Evolutionary conservation across 1,284 basidiomycete genomes (phyloP).

Genomic region (Waitea zeae): DNA sequence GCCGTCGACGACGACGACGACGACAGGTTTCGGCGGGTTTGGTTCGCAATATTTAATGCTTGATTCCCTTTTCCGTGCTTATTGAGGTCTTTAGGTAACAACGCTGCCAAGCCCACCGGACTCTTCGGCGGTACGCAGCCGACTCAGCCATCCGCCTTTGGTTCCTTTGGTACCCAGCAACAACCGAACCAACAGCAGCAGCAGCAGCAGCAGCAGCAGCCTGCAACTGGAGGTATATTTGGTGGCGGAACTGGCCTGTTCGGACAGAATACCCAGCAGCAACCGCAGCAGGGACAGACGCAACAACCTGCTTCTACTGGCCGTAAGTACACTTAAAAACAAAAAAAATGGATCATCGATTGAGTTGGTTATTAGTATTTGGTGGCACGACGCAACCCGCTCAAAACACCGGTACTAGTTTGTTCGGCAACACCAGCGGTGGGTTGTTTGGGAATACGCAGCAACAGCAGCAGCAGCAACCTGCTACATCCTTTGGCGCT

Average conservation of each 20-base stretch:
- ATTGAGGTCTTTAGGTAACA: too few relatives aligned
- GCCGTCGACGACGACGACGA: slow-evolving; percentile 10
- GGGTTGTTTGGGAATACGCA: slow-evolving; percentile 7
- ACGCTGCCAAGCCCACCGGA: too few relatives aligned
- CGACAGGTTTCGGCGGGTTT: slow-evolving; percentile 8
- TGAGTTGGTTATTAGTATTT: background rate
- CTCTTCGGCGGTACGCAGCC: background rate
- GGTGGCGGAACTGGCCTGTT: background rate
- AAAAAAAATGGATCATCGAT: too few relatives aligned
- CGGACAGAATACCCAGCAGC: slow-evolving; percentile 11
- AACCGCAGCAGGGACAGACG: background rate
- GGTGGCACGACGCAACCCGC: background rate
- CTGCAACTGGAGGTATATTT: slow-evolving; percentile 15
- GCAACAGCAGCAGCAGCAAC: slow-evolving; percentile 12
- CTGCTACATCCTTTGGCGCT: slow-evolving; percentile 4
- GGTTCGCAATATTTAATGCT: background rate
- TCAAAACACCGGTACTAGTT: background rate
- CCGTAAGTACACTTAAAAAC: background rate
- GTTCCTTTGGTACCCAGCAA: slow-evolving; percentile 15
- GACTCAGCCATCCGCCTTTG: slow-evolving; percentile 5
- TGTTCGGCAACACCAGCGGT: background rate
- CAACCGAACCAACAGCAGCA: too few relatives aligned
- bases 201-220: slow-evolving; percentile 11
- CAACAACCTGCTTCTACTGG: background rate
- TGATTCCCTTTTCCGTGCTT: too few relatives aligned